Conservation (phyloP, 768 basidiomycete genomes). For the Russula abietina region DNA sequence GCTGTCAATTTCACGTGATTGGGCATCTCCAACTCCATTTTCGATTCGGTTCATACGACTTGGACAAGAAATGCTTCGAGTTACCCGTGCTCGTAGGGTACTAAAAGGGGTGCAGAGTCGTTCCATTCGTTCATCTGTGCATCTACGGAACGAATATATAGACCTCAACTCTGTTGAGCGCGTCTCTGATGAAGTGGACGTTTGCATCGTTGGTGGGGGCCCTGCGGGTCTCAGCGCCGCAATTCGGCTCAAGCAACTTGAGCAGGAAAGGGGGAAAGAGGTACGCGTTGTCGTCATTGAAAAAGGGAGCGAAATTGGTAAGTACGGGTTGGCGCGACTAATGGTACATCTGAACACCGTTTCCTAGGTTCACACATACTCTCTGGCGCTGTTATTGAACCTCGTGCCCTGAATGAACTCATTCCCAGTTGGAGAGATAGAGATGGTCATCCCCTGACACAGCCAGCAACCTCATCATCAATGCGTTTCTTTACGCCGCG, state of each 20-base stretch:
- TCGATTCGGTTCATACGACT: neutral
- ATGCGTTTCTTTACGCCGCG: constrained; percentile 84
- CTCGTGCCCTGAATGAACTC: constrained; percentile 84
- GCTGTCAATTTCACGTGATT: constrained; percentile 15
- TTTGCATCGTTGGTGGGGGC: constrained; percentile 94
- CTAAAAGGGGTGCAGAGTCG: constrained; percentile 15
- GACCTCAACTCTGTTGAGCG: constrained; percentile 67
- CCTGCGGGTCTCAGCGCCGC: constrained; percentile 96
- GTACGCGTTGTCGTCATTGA: constrained; percentile 91
- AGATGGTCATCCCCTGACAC: constrained; percentile 69
- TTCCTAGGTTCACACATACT: constrained; percentile 82
- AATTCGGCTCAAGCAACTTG: constrained; percentile 90
- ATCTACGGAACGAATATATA: constrained; percentile 35
- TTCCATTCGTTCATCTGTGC: constrained; percentile 28
- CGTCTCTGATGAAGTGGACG: constrained; percentile 88
- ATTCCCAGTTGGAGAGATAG: constrained; percentile 75
- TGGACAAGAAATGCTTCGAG: constrained; percentile 18
- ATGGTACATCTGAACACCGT: neutral
- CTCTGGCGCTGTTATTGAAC: constrained; percentile 93
- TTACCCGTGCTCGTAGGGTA: constrained; percentile 1
- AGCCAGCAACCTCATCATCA: constrained; percentile 65
- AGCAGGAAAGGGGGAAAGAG: constrained; percentile 69
- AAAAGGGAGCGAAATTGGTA: constrained; percentile 90
- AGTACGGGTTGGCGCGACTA: constrained; percentile 31
- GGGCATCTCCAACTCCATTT: neutral